These are phyloP conservation scores for Lactuca saligna DNA, from an alignment of 129 eudicot genomes.

Conservation along the genomic window DNA sequence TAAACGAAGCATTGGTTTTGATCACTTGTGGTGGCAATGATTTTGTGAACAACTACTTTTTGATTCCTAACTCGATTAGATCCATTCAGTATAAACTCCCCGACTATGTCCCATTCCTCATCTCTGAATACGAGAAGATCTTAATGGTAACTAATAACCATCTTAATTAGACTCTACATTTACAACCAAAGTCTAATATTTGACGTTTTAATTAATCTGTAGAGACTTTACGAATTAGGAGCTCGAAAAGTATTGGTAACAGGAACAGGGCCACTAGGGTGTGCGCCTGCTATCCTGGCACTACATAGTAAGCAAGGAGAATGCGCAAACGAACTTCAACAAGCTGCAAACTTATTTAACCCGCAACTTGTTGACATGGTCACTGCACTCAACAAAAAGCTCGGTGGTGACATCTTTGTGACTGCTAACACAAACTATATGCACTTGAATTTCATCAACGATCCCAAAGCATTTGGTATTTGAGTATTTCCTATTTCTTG, in stretches of 20 bases:
- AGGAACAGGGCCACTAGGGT: conserved; percentile 77
- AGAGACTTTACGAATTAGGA: conserved; percentile 58
- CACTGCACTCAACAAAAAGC: conserved; percentile 38
- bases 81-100: conserved; percentile 30
- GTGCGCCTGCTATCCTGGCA: conserved; percentile 71
- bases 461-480: conserved; percentile 62
- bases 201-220: conserved; percentile 3
- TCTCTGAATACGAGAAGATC: conserved; percentile 34
- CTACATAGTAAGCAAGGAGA: conserved; percentile 55
- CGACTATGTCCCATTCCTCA: conserved; percentile 32
- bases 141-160: conserved; percentile 21
- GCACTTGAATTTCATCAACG: conserved; percentile 50
- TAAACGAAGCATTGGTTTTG: conserved; percentile 27
- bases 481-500: conserved; percentile 31
- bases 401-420: conserved; percentile 47
- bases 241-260: conserved; percentile 70
- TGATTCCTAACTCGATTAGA: conserved; percentile 33
- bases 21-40: conserved; percentile 45
- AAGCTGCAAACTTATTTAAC: conserved; percentile 55
- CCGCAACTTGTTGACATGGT: conserved; percentile 50
- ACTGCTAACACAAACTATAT: conserved; percentile 48
- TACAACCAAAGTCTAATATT: too few relatives aligned
- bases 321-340: conserved; percentile 54
- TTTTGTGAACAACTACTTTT: conserved; percentile 40
- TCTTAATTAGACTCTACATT: too few relatives aligned